Base-by-base conservation (phyloP, 2,329 filamentous ascomycete genomes). In the Aspergillus candidus region DNA sequence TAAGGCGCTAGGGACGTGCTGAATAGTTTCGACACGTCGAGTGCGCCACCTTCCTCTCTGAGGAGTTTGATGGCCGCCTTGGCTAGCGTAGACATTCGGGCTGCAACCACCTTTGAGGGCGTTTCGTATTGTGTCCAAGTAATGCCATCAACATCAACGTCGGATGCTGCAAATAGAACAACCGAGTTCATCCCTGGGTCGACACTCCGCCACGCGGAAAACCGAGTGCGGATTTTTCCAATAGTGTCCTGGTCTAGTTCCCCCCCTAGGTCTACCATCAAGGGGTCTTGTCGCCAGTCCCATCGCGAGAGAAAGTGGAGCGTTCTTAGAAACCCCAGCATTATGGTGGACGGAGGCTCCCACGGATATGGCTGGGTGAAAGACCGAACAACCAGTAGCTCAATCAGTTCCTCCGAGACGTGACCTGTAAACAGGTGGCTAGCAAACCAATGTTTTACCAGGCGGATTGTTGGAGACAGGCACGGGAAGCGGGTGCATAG, bases 361-460 rank as follows among this genome's bases (percentile, higher is more conserved):
- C 88, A 96, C 0, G 93, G 89, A 53, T 86, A 82, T 0, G 89
- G 86, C 38, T 85, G 80, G 7, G 93, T 72, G 69, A 97, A 98
- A 12, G 82, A 80, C 40, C 83, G 82, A 3, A 86, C 76, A 11
- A 83, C 86, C 38, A 96, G 71, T 12, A 98, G 77, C 68, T 98
- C 93, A 47, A 96, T 77, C 36, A 95, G 72, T 62, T 94, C 88
- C 30, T 88, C 82, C 27, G 77, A 75, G 54, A 97, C 75, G 63
- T 96, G 86, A 11, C 76, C 76, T 4, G 79, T 73, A 7, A 98
- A 79, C 53, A 94, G 83, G 63, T 98, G 93, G 2, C 78, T 77
- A 51, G 80, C 78, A 65, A 95, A 93, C 93, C 93, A 98, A 59
- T 82, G 79, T 71, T 97, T 97, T 35, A 86, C 76, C 2, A 97